These are phyloP conservation scores for Aspergillus wentii DNA, from an alignment of 495 filamentous ascomycete genomes.

Conservation along the genomic window DNA sequence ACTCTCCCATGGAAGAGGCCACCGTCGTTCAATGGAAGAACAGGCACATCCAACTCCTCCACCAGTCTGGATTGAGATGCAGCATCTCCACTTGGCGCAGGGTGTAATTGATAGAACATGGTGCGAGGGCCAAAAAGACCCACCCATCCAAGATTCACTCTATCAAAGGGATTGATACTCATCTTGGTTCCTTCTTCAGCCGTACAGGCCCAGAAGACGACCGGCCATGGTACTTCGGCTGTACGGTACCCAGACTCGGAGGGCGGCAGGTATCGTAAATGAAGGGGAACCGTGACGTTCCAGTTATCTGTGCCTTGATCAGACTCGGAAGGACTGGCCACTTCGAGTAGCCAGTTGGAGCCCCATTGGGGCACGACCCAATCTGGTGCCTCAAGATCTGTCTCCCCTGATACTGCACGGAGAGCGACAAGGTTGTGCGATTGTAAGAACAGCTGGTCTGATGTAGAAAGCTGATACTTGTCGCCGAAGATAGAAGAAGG, in stretches of 20 bases:
- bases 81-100: constrained; percentile 32
- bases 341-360: constrained; percentile 69
- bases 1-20: constrained; percentile 50
- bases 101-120: constrained; percentile 81
- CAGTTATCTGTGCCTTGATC: constrained; percentile 35
- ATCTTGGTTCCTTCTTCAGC: constrained; percentile 70
- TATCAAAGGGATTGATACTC: constrained; percentile 79
- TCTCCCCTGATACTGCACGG: constrained; percentile 66
- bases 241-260: constrained; percentile 44
- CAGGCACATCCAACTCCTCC: constrained; percentile 66
- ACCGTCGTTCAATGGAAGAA: constrained; percentile 43
- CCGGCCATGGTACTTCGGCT: constrained; percentile 60
- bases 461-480: constrained; percentile 69
- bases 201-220: constrained; percentile 90
- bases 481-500: constrained; percentile 83
- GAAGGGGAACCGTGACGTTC: constrained; percentile 77
- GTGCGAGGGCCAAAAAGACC: constrained; percentile 73
- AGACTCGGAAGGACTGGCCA: constrained; percentile 44
- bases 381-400: constrained; percentile 89
- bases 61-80: constrained; percentile 39
- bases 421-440: constrained; percentile 71
- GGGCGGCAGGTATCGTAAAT: constrained; percentile 77
- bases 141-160: constrained; percentile 80
- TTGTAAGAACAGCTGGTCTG: constrained; percentile 62
- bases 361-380: constrained; percentile 80